These are phyloP conservation scores for Neophaeococcomyces aloes DNA, from an alignment of 2,329 filamentous ascomycete species.

Conservation along the genomic window DNA sequence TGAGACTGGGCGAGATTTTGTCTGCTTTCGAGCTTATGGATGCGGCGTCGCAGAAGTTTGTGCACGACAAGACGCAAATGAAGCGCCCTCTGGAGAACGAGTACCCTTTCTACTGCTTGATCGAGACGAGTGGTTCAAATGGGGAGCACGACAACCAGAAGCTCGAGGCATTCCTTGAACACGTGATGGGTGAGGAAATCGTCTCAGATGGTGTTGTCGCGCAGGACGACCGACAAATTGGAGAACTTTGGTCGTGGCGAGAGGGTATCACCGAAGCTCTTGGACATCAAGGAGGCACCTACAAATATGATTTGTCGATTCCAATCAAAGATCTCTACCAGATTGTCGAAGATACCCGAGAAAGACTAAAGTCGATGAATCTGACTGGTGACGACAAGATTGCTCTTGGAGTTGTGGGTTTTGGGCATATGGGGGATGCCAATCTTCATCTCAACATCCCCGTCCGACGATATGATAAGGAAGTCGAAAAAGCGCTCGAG, in stretches of 20 bases:
- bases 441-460: constrained; percentile 91
- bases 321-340: constrained; percentile 77
- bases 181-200: constrained; percentile 80
- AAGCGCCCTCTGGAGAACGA: constrained; percentile 71
- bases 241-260: constrained; percentile 78
- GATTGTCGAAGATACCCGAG: constrained; percentile 75
- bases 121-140: constrained; percentile 94
- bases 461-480: constrained; percentile 70
- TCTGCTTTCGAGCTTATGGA: constrained; percentile 99
- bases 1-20: constrained; percentile 83
- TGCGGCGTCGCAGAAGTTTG: constrained; percentile 64
- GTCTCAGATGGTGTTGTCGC: constrained; percentile 84
- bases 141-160: constrained; percentile 88
- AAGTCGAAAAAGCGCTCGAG: constrained; percentile 77
- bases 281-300: constrained; percentile 84
- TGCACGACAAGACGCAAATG: constrained; percentile 62
- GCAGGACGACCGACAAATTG: constrained; percentile 83
- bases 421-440: constrained; percentile 95
- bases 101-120: constrained; percentile 88
- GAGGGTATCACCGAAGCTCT: constrained; percentile 86
- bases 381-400: constrained; percentile 69
- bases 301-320: constrained; percentile 98
- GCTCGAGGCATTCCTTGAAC: constrained; percentile 77
- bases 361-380: constrained; percentile 60
- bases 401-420: constrained; percentile 83